Conservation (phyloP, 768 basidiomycete species). For the Suillus cothurnatus region DNA sequence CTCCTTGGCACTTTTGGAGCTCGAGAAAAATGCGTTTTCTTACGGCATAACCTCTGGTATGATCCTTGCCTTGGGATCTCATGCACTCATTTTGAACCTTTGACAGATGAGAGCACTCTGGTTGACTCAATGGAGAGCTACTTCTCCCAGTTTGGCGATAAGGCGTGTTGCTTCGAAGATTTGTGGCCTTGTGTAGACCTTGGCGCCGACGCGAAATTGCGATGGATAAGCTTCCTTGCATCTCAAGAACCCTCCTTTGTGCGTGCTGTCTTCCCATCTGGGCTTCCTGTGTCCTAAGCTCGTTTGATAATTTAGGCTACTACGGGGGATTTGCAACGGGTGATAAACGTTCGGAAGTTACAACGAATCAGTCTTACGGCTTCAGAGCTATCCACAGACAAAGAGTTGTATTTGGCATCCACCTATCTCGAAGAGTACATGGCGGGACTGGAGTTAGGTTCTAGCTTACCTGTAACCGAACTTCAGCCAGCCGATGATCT, state of each 20-base stretch:
- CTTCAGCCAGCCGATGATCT: constrained; percentile 89
- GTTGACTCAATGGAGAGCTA: constrained; percentile 62
- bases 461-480: constrained; percentile 68
- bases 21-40: constrained; percentile 60
- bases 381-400: constrained; percentile 54
- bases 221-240: constrained; percentile 59
- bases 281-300: not conserved
- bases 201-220: constrained; percentile 45
- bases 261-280: constrained; percentile 23
- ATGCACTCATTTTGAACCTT: constrained; percentile 8
- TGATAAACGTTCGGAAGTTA: constrained; percentile 78
- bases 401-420: constrained; percentile 53
- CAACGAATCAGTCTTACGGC: constrained; percentile 58
- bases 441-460: constrained; percentile 66
- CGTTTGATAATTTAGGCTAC: constrained; percentile 42
- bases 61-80: constrained; percentile 7
- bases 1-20: constrained; percentile 71
- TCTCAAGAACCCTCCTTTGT: constrained; percentile 52
- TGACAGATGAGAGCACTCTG: constrained; percentile 46
- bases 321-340: constrained; percentile 55
- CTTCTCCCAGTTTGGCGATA: constrained; percentile 73
- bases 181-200: constrained; percentile 65
- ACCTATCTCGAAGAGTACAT: constrained; percentile 65
- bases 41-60: constrained; percentile 53
- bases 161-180: constrained; percentile 88